Percentiles rank a stretch among this genome's conserved stretches.
These are phyloP conservation scores for Alternaria sp. DNA, from an alignment of 2,329 filamentous ascomycete species.

Conservation along the genomic window DNA sequence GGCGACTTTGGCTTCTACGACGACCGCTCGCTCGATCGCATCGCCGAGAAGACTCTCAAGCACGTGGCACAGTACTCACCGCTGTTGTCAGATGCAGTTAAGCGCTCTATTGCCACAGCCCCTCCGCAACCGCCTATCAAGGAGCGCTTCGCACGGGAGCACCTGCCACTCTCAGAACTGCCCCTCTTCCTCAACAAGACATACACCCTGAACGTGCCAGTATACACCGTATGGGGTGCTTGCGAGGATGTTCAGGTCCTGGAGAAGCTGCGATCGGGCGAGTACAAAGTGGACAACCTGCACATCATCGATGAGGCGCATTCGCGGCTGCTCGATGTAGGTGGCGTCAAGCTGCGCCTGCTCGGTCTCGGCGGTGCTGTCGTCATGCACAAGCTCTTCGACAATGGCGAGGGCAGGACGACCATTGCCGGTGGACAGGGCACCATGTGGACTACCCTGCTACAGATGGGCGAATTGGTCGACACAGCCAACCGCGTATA, in stretches of 20 bases:
- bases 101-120: constrained; percentile 69
- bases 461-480: constrained; percentile 98
- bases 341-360: constrained; percentile 92
- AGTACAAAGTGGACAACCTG: constrained; percentile 97
- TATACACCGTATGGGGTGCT: constrained; percentile 98
- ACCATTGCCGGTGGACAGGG: constrained; percentile 98
- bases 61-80: constrained; percentile 99
- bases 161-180: constrained; percentile 91
- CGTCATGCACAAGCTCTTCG: constrained; percentile 99
- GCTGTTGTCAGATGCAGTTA: constrained; percentile 78
- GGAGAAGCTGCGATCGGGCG: constrained; percentile 95
- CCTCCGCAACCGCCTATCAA: constrained; percentile 77
- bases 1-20: constrained; percentile 99
- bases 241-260: constrained; percentile 97
- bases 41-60: constrained; percentile 98
- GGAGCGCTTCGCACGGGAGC: constrained; percentile 77
- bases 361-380: constrained; percentile 94
- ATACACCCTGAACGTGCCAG: constrained; percentile 90
- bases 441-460: constrained; percentile 98
- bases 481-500: constrained; percentile 98
- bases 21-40: constrained; percentile 90
- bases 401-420: constrained; percentile 96
- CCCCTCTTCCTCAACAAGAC: constrained; percentile 86
- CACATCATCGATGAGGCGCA: constrained; percentile 99
- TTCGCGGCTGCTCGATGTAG: constrained; percentile 91